Evolutionary conservation across 768 basidiomycete species (phyloP), one percentile per base, ranked within the genome.

Genomic region (Boletus tylopilopsis): DNA sequence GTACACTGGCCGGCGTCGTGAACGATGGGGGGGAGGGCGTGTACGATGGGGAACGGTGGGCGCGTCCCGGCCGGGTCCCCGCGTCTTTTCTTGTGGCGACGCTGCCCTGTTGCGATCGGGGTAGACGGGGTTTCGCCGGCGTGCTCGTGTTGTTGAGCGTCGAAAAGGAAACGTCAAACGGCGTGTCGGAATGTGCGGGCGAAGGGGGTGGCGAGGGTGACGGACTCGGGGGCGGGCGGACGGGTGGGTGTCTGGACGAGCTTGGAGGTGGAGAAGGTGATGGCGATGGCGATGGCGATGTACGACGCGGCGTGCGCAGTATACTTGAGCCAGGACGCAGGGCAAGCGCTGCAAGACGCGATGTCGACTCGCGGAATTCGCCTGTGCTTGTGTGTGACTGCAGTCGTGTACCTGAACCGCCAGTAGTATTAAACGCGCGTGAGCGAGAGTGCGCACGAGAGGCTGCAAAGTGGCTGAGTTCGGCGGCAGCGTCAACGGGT

Each of bases 401-500:
- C 32, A 6, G 1, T 29, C 41, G 33, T 13, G 29, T 13, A 16
- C 29, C n/a, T 3, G 33, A 30, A 15, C 44, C 21, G 5, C 30
- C 5, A 16, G 10, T 29, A 34, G 25, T 10, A 16, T 41, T 30
- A 2, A 29, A 35, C 3, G 40, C 16, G 11, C 35, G 51, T 24
- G 51, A 38, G 15, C 27, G 42, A 16, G 43, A 10, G 18, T 45
- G 49, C 18, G 52, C 23, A 16, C 52, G 64, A 21, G 66, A 73
- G 11, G 63, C 63, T 42, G 76, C 73, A 55, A 81, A 86, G 0
- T 72, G 73, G 13, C 71, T 67, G 6, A 85, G 59, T 54, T 86
- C 83, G 3, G 64, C 56, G 5, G 73, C 72, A 51, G 79, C 69
- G 52, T 85, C 80, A 9, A 79, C 79, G 3, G 70, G 66, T 21